phyloP scores from a whole-genome alignment of 2,329 filamentous ascomycete species.

The Iodosphaeria phyllophila region DNA sequence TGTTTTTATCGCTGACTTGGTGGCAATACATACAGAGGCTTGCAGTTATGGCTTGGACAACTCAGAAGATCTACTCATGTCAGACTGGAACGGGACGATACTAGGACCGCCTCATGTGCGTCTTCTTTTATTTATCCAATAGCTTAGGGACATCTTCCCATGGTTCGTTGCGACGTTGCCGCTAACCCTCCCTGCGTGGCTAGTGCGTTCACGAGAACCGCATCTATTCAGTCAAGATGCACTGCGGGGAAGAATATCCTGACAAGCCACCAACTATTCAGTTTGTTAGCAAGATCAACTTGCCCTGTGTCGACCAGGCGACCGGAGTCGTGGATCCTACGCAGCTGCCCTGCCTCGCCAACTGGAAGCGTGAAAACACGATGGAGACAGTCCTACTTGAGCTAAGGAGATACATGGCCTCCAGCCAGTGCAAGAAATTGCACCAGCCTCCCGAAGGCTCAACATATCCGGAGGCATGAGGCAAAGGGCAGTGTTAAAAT shows the following conservation, averaged over 20 bases:
- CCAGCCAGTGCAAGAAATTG: slow-evolving; percentile 82
- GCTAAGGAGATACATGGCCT: slow-evolving; percentile 81
- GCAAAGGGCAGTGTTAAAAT: not conserved
- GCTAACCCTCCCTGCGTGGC: slow-evolving; percentile 1
- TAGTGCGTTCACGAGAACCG: slow-evolving; percentile 95
- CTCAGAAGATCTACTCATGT: slow-evolving; percentile 88
- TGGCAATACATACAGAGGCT: slow-evolving; percentile 60
- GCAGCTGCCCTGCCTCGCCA: slow-evolving; percentile 66
- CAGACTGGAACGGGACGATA: slow-evolving; percentile 97
- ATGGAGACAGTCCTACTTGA: slow-evolving; percentile 91
- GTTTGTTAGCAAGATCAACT: slow-evolving; percentile 87
- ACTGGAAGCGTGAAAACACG: slow-evolving; percentile 85
- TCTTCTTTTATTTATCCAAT: slow-evolving; percentile 5
- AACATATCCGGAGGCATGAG: slow-evolving; percentile 9
- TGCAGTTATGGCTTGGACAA: slow-evolving; percentile 95
- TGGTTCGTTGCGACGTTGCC: not conserved
- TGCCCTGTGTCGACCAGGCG: slow-evolving; percentile 75
- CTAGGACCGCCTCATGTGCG: slow-evolving; percentile 87
- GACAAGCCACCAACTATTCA: slow-evolving; percentile 76
- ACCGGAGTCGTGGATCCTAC: slow-evolving; percentile 72
- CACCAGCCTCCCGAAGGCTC: slow-evolving; percentile 82
- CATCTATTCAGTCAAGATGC: slow-evolving; percentile 95
- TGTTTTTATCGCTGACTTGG: too few relatives aligned
- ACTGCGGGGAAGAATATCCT: slow-evolving; percentile 80
- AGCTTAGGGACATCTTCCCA: slow-evolving; percentile 2